phyloP scores from a whole-genome alignment of 371 early-diverging fungal genomes.

The Haplosporangium sp. region DNA sequence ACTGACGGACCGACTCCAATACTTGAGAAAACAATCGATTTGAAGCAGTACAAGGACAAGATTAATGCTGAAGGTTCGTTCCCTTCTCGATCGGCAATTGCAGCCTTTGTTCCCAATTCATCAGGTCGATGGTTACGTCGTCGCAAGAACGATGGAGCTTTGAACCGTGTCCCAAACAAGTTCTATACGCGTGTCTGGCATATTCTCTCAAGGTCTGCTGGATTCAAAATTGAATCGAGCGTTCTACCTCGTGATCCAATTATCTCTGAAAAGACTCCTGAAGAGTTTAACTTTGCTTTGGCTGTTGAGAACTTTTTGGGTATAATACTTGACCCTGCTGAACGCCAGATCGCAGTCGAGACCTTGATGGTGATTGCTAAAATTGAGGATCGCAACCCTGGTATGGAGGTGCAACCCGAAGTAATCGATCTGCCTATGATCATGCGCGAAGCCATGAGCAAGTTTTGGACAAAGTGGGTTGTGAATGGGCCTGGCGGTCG shows the following conservation, averaged over 20 bases:
- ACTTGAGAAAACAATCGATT: conserved; percentile 58
- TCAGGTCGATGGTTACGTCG: conserved; percentile 84
- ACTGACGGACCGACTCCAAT: conserved; percentile 66
- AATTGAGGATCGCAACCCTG: conserved; percentile 74
- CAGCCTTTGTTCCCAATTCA: conserved; percentile 70
- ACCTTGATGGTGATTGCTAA: conserved; percentile 74
- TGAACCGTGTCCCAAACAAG: conserved; percentile 82
- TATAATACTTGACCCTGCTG: conserved; percentile 83
- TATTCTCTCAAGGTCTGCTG: conserved; percentile 69
- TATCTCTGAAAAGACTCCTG: conserved; percentile 87
- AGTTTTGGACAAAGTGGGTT: conserved; percentile 79
- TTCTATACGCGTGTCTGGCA: conserved; percentile 87
- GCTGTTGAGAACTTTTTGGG: conserved; percentile 81
- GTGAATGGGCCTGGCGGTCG: conserved; percentile 56
- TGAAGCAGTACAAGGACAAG: conserved; percentile 36
- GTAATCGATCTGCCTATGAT: conserved; percentile 70
- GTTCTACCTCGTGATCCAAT: conserved; percentile 84
- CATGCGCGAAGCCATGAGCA: conserved; percentile 73
- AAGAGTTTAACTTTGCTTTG: conserved; percentile 84
- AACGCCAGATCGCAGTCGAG: conserved; percentile 85
- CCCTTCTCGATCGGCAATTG: conserved; percentile 57
- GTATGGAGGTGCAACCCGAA: conserved; percentile 64
- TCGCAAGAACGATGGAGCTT: conserved; percentile 86
- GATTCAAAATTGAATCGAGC: conserved; percentile 67
- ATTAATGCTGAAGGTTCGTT: conserved; percentile 48